These are phyloP conservation scores for Schizonepeta tenuifolia DNA, from an alignment of 257 asterid species.

Conservation along the genomic window DNA sequence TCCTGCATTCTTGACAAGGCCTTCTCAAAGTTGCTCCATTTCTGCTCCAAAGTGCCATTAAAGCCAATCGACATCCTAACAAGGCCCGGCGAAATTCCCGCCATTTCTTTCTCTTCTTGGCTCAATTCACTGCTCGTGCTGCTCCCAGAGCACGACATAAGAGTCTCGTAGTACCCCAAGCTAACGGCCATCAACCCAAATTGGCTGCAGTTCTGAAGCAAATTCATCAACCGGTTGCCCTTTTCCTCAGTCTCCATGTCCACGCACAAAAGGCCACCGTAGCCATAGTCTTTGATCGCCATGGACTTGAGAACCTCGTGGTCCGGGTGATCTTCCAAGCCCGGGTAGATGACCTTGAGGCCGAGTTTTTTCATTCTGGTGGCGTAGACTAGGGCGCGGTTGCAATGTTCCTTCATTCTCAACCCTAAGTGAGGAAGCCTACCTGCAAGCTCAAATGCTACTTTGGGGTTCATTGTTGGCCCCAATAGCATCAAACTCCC, in stretches of 20 bases:
- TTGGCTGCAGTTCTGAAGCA: slow-evolving; percentile 68
- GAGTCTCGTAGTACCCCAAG: slow-evolving; percentile 88
- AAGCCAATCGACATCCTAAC: slow-evolving; percentile 88
- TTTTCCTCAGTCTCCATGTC: slow-evolving; percentile 90
- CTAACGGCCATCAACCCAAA: slow-evolving; percentile 96
- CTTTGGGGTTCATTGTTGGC: slow-evolving; percentile 94
- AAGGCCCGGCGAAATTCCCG: slow-evolving; percentile 87
- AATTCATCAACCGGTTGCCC: slow-evolving; percentile 76
- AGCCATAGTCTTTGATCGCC: slow-evolving; percentile 71
- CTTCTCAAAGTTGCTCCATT: slow-evolving; percentile 88
- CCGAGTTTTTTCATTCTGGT: slow-evolving; percentile 73
- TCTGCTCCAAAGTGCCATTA: slow-evolving; percentile 81
- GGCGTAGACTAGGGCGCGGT: slow-evolving; percentile 67
- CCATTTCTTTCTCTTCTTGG: slow-evolving; percentile 65
- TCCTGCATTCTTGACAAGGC: slow-evolving; percentile 66
- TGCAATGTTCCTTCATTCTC: slow-evolving; percentile 89
- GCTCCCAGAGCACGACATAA: slow-evolving; percentile 95
- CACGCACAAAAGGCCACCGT: slow-evolving; percentile 76
- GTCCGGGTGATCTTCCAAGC: slow-evolving; percentile 78
- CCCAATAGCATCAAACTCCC: slow-evolving; percentile 90
- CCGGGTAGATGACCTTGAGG: slow-evolving; percentile 79
- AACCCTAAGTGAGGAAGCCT: slow-evolving; percentile 82
- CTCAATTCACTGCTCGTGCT: slow-evolving; percentile 93
- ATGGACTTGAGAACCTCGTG: slow-evolving; percentile 61
- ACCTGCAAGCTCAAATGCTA: slow-evolving; percentile 82